These are phyloP conservation scores for Lactuca saligna DNA, from an alignment of 129 eudicot species.

Conservation along the genomic window DNA sequence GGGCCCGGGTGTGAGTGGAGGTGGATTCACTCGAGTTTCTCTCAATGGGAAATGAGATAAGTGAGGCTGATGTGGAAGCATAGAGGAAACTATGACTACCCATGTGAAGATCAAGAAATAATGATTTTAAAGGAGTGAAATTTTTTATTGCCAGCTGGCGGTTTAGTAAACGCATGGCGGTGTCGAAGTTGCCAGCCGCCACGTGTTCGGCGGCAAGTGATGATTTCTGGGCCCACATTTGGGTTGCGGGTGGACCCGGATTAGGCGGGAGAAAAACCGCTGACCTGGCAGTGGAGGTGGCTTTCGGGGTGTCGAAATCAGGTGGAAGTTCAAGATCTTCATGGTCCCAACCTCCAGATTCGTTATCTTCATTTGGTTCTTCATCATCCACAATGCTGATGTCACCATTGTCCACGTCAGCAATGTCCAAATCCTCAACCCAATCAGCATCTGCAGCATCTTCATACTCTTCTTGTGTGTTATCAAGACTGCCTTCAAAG, in stretches of 20 bases:
- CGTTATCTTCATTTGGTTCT: conserved; percentile 45
- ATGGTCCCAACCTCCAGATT: conserved; percentile 82
- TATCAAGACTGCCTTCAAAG: conserved; percentile 67
- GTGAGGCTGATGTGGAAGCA: conserved; percentile 62
- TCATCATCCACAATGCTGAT: conserved; percentile 48
- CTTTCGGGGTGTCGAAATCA: conserved; percentile 65
- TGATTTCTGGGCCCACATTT: conserved; percentile 70
- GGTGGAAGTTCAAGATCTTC: conserved; percentile 72
- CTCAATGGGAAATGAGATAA: conserved; percentile 59
- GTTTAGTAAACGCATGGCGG: conserved; percentile 68
- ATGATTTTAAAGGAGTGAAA: conserved; percentile 51
- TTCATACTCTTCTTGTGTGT: conserved; percentile 56
- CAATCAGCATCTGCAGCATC: conserved; percentile 80
- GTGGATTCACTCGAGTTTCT: conserved; percentile 68
- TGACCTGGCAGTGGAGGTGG: conserved; percentile 44
- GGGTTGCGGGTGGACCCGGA: conserved; percentile 65
- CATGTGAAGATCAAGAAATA: conserved; percentile 53
- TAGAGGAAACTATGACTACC: conserved; percentile 65
- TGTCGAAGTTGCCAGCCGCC: conserved; percentile 79
- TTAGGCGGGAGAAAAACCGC: conserved; percentile 27
- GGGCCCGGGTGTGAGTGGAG: conserved; percentile 65
- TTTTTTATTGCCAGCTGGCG: conserved; percentile 67
- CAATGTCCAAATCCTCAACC: conserved; percentile 69
- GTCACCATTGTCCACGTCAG: conserved; percentile 52
- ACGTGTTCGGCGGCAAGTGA: conserved; percentile 75